phyloP scores from a whole-genome alignment of 441 rosid genomes.

The Capsella rubella region DNA sequence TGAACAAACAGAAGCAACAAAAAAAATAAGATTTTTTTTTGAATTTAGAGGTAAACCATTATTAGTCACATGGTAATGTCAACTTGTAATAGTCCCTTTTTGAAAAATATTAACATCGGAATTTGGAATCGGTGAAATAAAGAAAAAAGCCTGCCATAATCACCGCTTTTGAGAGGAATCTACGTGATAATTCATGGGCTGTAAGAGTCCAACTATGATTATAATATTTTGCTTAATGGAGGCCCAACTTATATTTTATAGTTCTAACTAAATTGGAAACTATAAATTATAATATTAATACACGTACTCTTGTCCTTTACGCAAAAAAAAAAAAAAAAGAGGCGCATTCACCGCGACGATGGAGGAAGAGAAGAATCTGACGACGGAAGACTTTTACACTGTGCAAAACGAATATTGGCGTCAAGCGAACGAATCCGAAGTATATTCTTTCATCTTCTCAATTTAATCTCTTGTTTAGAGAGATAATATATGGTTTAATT shows the following conservation, averaged over 20 bases:
- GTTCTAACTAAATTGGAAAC: too few species aligned
- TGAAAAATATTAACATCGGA: conserved; percentile 17
- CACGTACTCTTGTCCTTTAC: too few species aligned
- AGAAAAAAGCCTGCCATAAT: conserved; percentile 29
- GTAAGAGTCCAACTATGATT: not conserved
- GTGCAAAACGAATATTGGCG: not conserved
- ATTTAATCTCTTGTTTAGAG: too few species aligned
- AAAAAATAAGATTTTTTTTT: not conserved
- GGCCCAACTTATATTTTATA: conserved; percentile 4
- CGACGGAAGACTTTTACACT: not conserved
- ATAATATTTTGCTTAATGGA: not conserved
- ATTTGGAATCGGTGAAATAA: conserved; percentile 28
- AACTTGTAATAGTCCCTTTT: not conserved
- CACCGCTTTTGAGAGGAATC: not conserved
- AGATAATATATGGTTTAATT: too few species aligned
- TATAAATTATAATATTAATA: too few species aligned
- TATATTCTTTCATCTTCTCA: too few species aligned
- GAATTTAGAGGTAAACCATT: conserved; percentile 1
- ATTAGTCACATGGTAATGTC: conserved; percentile 30
- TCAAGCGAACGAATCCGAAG: not conserved
- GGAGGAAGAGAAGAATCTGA: not conserved
- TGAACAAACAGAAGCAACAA: conserved; percentile 19
- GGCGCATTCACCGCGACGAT: not conserved
- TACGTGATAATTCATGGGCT: conserved; percentile 16
- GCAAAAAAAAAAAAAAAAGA: not conserved